A percentile compares a stretch with the other conserved stretches of the same genome.
These are phyloP conservation scores for Fomitopsis pulvina DNA, from an alignment of 768 basidiomycete species.

Conservation along the genomic window DNA sequence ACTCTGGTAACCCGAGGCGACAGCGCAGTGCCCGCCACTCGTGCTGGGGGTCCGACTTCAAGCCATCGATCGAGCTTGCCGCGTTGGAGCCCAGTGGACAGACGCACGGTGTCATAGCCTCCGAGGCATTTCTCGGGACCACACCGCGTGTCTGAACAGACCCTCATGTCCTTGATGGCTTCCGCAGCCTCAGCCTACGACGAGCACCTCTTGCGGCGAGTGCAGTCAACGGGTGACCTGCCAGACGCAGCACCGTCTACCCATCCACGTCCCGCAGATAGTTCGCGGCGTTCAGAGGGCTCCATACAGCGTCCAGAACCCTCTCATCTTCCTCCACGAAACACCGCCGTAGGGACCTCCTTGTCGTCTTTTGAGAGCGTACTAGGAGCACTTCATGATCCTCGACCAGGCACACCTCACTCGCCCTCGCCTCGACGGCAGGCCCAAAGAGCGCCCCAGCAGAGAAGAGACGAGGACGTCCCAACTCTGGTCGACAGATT, in stretches of 20 bases:
- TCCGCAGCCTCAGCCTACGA: background rate
- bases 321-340: background rate
- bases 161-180: background rate
- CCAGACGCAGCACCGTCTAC: background rate
- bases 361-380: background rate
- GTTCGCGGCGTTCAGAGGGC: background rate
- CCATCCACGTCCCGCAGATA: background rate
- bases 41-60: background rate
- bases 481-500: constrained; percentile 3
- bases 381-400: background rate
- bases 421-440: background rate
- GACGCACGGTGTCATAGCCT: background rate
- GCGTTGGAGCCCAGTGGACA: background rate
- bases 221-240: constrained; percentile 14
- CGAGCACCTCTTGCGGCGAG: constrained; percentile 9
- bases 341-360: background rate
- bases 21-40: too few species aligned
- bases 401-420: background rate
- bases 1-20: background rate
- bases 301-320: background rate
- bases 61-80: constrained; percentile 3
- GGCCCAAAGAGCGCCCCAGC: background rate
- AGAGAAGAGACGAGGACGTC: background rate
- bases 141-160: background rate
- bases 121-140: background rate